Base-by-base conservation (phyloP, 2,329 filamentous ascomycete species). In the Drechslerella dactyloides region DNA sequence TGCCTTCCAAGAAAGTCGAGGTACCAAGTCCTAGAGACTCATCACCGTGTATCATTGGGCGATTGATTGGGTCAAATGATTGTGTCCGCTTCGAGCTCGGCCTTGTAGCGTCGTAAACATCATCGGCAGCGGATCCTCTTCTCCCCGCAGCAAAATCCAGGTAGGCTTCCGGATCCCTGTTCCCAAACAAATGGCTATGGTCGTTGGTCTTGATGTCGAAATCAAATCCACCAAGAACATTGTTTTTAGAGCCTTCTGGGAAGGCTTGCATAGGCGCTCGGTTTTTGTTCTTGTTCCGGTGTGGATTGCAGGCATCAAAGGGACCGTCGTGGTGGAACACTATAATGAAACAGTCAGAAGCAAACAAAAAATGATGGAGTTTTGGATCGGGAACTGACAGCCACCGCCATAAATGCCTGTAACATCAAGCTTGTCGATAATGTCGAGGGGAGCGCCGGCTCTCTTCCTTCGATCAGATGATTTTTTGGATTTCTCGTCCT, bases 321-420 rank as follows among this genome's bases (percentile, higher is more conserved):
- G 94, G 94, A 0, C 94, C 94, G 77, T 97, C 94, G 78, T 99
- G 94, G 77, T 99, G 94, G 81, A 97, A 96, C 75, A 96, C 92
- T 96, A 77, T n/a, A 19, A 33, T 37, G n/a, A n/a, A 50, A 10
- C 27, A 15, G n/a, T 40, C 10, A 51, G 37, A 51, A 62, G 27
- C 4, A 33, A 33, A 33, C 8, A 33, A 33, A 33, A 3, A 33
- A 8, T 4, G 3, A 8, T 33, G 27, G 3, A 33, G 27, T 3
- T 33, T 33, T 33, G 27, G 27, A 54, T 55, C 1, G 48, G 15
- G 24, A 53, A 87, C 90, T 81, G 83, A 96, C 91, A 83, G 81
- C 93, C 93, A 77, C 90, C 91, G 65, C 94, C 93, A 78, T 96
- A 97, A 76, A 97, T 96, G 79, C 93, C 93, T 2, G 93, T 97